Conservation (phyloP, 1,284 basidiomycete species). For the Peniophora sp. region DNA sequence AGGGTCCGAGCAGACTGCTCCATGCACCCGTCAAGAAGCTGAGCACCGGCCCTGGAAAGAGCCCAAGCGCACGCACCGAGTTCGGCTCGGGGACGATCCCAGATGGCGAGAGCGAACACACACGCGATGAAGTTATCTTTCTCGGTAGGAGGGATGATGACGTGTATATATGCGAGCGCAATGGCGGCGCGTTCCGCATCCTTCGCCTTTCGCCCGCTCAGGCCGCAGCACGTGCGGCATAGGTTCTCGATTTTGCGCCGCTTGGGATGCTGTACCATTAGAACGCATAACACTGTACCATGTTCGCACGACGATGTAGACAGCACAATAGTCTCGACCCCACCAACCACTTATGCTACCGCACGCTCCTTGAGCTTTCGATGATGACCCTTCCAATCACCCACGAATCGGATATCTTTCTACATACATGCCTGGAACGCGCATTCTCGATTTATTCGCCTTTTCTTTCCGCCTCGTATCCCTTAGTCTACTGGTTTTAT, state of each 20-base stretch:
- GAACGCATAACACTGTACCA: too few species aligned
- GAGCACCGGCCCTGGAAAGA: conserved; percentile 39
- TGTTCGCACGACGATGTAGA: too few species aligned
- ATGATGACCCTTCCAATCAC: too few species aligned
- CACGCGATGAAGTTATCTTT: conserved; percentile 65
- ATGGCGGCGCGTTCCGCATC: conserved; percentile 64
- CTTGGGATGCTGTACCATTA: too few species aligned
- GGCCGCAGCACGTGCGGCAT: conserved; percentile 1
- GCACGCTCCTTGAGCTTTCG: too few species aligned
- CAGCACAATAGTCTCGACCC: too few species aligned
- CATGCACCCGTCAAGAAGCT: conserved; percentile 39
- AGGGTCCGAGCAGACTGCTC: conserved; percentile 20
- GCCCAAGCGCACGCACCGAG: conserved; percentile 38
- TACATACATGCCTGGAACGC: too few species aligned
- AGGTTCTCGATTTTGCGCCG: too few species aligned
- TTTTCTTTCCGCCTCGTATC: conserved; percentile 32
- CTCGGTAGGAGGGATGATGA: conserved; percentile 66
- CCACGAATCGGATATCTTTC: too few species aligned
- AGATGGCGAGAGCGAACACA: conserved; percentile 45
- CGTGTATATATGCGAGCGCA: conserved; percentile 75
- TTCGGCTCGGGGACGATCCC: conserved; percentile 25
- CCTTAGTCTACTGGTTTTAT: not conserved
- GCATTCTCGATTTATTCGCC: conserved; percentile 63
- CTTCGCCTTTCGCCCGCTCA: conserved; percentile 47
- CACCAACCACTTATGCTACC: too few species aligned